phyloP scores from a whole-genome alignment of 345 rosid species.

The Camelina laxa region DNA sequence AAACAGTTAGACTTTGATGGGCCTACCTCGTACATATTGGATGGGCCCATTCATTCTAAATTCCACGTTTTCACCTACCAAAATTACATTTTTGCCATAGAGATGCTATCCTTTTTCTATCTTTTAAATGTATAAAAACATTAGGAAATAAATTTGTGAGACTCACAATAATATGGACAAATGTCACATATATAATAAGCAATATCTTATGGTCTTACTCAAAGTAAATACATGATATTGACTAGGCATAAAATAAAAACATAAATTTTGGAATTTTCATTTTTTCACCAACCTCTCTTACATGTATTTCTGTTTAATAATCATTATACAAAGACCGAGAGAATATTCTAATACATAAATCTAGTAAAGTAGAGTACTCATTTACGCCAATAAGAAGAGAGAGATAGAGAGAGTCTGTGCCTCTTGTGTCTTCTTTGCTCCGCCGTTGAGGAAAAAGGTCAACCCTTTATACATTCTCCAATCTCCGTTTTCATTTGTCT shows the following conservation, averaged over 20 bases:
- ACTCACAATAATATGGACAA: neutral
- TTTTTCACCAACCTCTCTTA: conserved; percentile 24
- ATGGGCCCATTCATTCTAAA: conserved; percentile 22
- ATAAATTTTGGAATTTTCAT: neutral
- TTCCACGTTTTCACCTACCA: conserved; percentile 32
- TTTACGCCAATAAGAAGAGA: conserved; percentile 10
- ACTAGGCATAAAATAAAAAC: conserved; percentile 4
- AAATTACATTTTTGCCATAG: neutral
- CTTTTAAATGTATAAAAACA: neutral
- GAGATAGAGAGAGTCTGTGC: conserved; percentile 25
- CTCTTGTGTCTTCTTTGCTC: conserved; percentile 28
- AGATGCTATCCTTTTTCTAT: neutral
- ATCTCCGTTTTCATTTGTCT: conserved; percentile 33
- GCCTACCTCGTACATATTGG: neutral
- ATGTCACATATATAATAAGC: conserved; percentile 3
- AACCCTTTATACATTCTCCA: conserved; percentile 30
- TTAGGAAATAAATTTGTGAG: neutral
- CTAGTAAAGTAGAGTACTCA: neutral
- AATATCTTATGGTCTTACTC: neutral
- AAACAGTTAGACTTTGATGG: conserved; percentile 22
- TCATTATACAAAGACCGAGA: neutral
- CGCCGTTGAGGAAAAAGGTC: conserved; percentile 37
- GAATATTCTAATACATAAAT: neutral
- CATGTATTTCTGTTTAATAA: neutral
- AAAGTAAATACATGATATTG: neutral